Evolutionary conservation across 306 rosid genomes (phyloP).

Genomic region (Sphenostylis stenocarpa): DNA sequence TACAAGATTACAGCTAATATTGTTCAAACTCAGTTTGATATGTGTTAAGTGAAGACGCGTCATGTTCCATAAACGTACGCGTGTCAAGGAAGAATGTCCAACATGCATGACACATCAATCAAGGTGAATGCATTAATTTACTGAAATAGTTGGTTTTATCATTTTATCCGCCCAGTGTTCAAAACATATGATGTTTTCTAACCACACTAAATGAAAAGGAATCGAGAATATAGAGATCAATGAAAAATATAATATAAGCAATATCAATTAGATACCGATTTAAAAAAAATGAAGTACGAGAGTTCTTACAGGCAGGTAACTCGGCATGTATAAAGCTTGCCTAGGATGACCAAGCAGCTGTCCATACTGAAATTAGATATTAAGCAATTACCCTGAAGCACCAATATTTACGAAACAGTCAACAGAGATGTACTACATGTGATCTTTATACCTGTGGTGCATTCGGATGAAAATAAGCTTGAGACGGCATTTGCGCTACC

Average conservation of each 20-base stretch:
- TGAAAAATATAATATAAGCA: background rate
- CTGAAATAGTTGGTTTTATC: background rate
- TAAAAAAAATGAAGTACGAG: background rate
- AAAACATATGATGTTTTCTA: conserved; percentile 13
- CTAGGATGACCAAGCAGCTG: conserved; percentile 82
- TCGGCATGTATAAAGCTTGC: conserved; percentile 79
- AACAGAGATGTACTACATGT: conserved; percentile 12
- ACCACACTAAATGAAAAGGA: background rate
- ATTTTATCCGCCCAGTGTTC: background rate
- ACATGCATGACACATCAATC: conserved; percentile 18
- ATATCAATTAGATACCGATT: background rate
- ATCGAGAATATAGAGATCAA: conserved; percentile 1
- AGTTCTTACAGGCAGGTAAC: conserved; percentile 83
- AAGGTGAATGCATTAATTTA: conserved; percentile 4
- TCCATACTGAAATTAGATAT: conserved; percentile 69
- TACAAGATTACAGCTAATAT: background rate
- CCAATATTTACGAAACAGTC: conserved; percentile 9
- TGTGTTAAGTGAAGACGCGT: background rate
- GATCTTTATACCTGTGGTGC: conserved; percentile 68
- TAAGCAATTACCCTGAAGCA: conserved; percentile 18
- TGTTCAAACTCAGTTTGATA: conserved; percentile 18
- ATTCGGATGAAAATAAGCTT: conserved; percentile 74
- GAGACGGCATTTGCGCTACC: conserved; percentile 72
- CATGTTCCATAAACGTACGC: background rate
- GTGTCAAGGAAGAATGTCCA: conserved; percentile 16